Conservation (phyloP, 257 asterid species). For the Cordia subcordata region DNA sequence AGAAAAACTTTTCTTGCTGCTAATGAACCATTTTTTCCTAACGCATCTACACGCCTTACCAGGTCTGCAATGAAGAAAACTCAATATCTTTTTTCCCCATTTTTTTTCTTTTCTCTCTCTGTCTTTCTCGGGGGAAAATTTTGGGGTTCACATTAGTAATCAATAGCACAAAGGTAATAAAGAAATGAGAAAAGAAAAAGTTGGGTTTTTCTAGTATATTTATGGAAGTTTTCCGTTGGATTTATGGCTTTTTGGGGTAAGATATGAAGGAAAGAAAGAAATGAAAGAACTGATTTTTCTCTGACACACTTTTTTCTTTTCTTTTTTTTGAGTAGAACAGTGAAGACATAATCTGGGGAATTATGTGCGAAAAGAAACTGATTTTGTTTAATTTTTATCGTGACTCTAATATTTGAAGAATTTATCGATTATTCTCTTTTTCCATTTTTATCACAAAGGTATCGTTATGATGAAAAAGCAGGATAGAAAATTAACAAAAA, state of each 20-base stretch:
- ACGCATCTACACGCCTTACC: constrained; percentile 20
- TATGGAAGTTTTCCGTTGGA: neutral
- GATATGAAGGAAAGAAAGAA: neutral
- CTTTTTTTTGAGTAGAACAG: neutral
- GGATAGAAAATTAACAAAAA: too few relatives aligned
- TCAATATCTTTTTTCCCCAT: neutral
- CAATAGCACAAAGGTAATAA: too few relatives aligned
- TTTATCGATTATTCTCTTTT: too few relatives aligned
- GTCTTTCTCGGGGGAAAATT: too few relatives aligned
- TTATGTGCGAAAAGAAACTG: too few relatives aligned
- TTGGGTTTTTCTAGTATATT: too few relatives aligned
- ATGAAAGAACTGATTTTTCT: neutral
- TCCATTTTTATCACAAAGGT: too few relatives aligned
- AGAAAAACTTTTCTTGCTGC: constrained; percentile 27
- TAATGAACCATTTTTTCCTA: constrained; percentile 19
- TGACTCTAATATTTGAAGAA: too few relatives aligned
- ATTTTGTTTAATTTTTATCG: too few relatives aligned
- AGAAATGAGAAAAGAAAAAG: neutral
- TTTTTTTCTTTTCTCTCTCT: too few relatives aligned
- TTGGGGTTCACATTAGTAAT: too few relatives aligned
- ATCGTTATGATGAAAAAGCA: too few relatives aligned
- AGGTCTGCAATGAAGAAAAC: constrained; percentile 21
- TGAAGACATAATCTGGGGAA: neutral
- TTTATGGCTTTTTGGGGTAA: neutral
- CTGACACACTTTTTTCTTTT: neutral